Evolutionary conservation across 129 eudicot species (phyloP), one percentile per base, ranked within the genome.

Genomic region (Escallonia herrerae): DNA sequence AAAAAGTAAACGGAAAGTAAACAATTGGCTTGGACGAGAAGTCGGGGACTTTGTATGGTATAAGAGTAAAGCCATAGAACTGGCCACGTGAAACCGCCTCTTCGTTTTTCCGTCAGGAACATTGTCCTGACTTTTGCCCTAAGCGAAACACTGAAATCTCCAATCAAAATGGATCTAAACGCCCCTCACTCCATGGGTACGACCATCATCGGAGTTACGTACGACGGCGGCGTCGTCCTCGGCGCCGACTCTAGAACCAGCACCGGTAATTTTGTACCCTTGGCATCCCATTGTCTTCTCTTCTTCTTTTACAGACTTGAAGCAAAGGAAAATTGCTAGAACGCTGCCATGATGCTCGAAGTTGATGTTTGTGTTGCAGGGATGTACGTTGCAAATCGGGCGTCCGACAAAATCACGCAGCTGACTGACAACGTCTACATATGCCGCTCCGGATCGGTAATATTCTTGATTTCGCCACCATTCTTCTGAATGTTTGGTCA

Each of bases 371-470:
- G 12, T 48, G 5, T 54, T 54, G 58, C 3, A 75, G 79, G 79
- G 13, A 65, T 75, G 66, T 75, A 75, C 62, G 79, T 75, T 47
- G 79, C 79, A 2, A 75, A 75, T 66, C 67, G 79, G 40, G 79
- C 79, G 13, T 75, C 79, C 6, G 79, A 75, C 45, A 75, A 75
- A 55, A 68, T 75, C 40, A 75, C 74, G 3, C 58, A 75, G 62
- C 74, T 75, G 6, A 75, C 79, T 6, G 79, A 75, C 55, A 75
- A 75, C 55, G 74, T 75, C 43, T 75, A 75, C 54, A 58, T 68
- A 15, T 75, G 79, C 47, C 79, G 79, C 51, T 75, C 79, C 12
- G 79, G 79, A 67, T 75, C 79, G 74, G 79, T 75, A 75, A 15
- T 10, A 22, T 63, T 47, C 40, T 39, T 59, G 33, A 22, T 22